Evolutionary conservation across 2,329 filamentous ascomycete genomes (phyloP), one percentile per base, ranked within the genome.

Genomic region (Nothopassalora personata): DNA sequence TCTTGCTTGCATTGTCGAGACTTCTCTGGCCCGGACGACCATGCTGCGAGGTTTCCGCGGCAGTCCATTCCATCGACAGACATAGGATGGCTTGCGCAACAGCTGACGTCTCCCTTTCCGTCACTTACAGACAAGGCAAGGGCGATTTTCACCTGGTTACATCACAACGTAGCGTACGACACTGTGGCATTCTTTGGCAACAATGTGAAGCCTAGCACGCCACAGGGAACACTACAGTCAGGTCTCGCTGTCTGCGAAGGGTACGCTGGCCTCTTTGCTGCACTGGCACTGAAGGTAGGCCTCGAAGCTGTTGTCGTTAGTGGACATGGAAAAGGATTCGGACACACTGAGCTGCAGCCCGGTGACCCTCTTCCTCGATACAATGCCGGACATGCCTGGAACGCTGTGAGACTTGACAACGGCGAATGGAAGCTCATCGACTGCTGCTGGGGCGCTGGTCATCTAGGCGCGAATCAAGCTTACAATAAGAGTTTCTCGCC

Each of bases 71-170:
- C 90, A 48, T 86, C 88, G 0, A 57, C 67, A 8, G 81, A 85
- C 65, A 78, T 94, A 3, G 84, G 82, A 19, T 89, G 89, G 77
- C 81, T 99, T 27, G 91, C 92, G 0, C 82, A 84, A 54, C 84
- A 89, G 54, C 82, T 97, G 19, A 96, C 91, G 58, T 79, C 81
- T 4, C 88, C 89, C 0, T 97, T 97, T 70, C 76, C 85, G 0
- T 96, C 90, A 0, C 93, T 88, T 0, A 96, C 93, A 0, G 93
- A 97, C 74, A 97, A 97, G 76, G 93, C 94, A 2, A 83, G 94
- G 30, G 91, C 86, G 1, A 90, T 99, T 60, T 97, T 97, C 72
- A 90, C 89, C 1, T 99, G 94, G 94, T 85, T 92, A 45, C 93
- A 97, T 74, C 87, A 97, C 74, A 97, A 97, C 68, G 86, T 99